These are phyloP conservation scores for Debaryomycetaceae sp. DNA, from an alignment of 1,139 yeast genomes.

Conservation along the genomic window DNA sequence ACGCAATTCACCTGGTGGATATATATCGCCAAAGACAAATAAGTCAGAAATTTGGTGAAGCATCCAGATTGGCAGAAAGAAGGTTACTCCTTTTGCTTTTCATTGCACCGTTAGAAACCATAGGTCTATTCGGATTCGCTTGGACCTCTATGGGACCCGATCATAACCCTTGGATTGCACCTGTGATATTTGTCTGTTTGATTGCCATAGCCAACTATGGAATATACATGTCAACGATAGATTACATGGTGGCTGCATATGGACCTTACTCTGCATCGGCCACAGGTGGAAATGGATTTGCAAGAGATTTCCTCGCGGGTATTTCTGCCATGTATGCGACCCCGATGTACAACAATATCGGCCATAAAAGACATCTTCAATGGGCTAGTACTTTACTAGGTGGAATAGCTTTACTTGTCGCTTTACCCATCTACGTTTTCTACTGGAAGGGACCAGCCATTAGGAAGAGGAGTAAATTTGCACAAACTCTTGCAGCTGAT, in stretches of 20 bases:
- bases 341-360: slow-evolving; percentile 30
- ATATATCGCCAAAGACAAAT: slow-evolving; percentile 20
- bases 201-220: slow-evolving; percentile 35
- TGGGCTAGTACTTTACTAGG: slow-evolving; percentile 36
- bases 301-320: slow-evolving; percentile 39
- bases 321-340: slow-evolving; percentile 33
- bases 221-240: slow-evolving; percentile 37
- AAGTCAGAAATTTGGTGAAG: slow-evolving; percentile 18
- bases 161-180: slow-evolving; percentile 32
- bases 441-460: slow-evolving; percentile 29
- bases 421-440: slow-evolving; percentile 25
- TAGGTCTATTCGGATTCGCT: slow-evolving; percentile 36
- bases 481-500: slow-evolving; percentile 29
- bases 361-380: slow-evolving; percentile 23
- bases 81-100: slow-evolving; percentile 21
- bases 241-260: slow-evolving; percentile 37
- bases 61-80: slow-evolving; percentile 24
- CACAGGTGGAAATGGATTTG: slow-evolving; percentile 39
- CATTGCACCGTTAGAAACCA: slow-evolving; percentile 30
- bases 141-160: slow-evolving; percentile 36
- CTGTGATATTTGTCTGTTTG: slow-evolving; percentile 29
- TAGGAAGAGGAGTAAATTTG: slow-evolving; percentile 22
- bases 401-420: slow-evolving; percentile 26
- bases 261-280: slow-evolving; percentile 41
- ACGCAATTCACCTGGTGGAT: slow-evolving; percentile 21